Percentiles rank a stretch among this genome's conserved stretches.
Conservation (phyloP, 1,284 basidiomycete species). For the Trametes pubescens region DNA sequence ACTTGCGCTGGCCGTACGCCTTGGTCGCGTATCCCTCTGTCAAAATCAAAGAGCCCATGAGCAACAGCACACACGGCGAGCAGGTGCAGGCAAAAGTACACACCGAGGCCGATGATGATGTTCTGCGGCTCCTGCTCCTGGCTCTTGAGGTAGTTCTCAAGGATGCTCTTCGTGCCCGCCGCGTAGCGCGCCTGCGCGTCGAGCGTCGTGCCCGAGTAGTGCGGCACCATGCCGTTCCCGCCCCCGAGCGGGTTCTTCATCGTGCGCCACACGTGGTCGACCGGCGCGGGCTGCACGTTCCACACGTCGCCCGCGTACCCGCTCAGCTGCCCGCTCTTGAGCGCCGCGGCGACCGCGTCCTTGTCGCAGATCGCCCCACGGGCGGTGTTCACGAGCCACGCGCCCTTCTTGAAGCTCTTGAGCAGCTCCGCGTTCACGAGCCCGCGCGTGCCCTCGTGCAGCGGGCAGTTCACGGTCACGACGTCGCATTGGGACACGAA, state of each 20-base stretch:
- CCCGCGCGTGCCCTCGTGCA: constrained; percentile 88
- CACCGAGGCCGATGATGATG: constrained; percentile 76
- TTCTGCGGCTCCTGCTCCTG: constrained; percentile 82
- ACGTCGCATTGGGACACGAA: constrained; percentile 88
- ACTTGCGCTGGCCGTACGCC: constrained; percentile 51
- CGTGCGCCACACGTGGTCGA: constrained; percentile 87
- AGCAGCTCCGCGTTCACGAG: constrained; percentile 87
- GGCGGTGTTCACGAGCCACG: constrained; percentile 95
- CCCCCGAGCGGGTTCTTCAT: constrained; percentile 83
- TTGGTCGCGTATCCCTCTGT: constrained; percentile 67
- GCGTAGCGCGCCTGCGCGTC: constrained; percentile 95
- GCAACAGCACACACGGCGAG: constrained; percentile 10
- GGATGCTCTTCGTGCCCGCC: constrained; percentile 79
- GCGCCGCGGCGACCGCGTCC: constrained; percentile 80
- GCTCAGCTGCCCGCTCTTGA: constrained; percentile 80
- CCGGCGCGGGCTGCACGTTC: constrained; percentile 87
- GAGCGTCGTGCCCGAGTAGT: constrained; percentile 90
- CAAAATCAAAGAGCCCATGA: constrained; percentile 16
- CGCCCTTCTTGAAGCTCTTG: constrained; percentile 89
- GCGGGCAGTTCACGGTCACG: constrained; percentile 89
- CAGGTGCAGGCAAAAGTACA: constrained; percentile 43
- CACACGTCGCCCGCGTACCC: constrained; percentile 79
- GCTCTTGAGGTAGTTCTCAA: constrained; percentile 77
- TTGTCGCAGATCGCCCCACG: constrained; percentile 93
- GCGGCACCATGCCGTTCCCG: constrained; percentile 89